phyloP scores from a whole-genome alignment of 345 rosid species.

The Corymbia maculata region DNA sequence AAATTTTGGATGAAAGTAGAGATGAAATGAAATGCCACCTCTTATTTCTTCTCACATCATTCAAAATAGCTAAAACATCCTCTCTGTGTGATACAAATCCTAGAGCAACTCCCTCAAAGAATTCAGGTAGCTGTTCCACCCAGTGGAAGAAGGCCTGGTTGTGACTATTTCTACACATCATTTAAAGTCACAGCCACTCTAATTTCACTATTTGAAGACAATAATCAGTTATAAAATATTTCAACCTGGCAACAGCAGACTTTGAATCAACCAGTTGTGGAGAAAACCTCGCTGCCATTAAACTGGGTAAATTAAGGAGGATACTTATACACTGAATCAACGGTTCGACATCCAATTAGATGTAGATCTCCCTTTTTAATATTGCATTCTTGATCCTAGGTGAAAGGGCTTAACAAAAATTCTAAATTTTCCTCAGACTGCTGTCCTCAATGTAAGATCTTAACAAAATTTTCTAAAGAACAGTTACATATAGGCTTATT shows the following conservation, averaged over 20 bases:
- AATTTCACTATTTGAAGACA: background rate
- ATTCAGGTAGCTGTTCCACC: background rate
- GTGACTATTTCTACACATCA: background rate
- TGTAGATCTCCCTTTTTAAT: background rate
- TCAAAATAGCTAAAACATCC: background rate
- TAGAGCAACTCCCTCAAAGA: background rate
- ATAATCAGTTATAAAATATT: background rate
- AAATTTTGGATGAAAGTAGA: background rate
- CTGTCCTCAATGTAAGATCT: background rate
- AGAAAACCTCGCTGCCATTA: background rate
- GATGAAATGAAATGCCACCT: background rate
- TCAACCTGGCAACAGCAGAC: background rate
- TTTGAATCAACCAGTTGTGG: background rate
- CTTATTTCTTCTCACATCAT: background rate
- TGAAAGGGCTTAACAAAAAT: background rate
- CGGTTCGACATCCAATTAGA: background rate
- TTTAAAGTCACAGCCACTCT: background rate
- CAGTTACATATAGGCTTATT: background rate
- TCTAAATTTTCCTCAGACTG: background rate
- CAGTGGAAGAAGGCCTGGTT: background rate
- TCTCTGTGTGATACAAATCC: background rate
- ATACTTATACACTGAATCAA: background rate
- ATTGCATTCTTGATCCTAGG: background rate
- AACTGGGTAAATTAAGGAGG: background rate
- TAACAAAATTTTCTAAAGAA: background rate